These are phyloP conservation scores for Paraphaeosphaeria minitans DNA, from an alignment of 2,329 filamentous ascomycete species.

Conservation along the genomic window DNA sequence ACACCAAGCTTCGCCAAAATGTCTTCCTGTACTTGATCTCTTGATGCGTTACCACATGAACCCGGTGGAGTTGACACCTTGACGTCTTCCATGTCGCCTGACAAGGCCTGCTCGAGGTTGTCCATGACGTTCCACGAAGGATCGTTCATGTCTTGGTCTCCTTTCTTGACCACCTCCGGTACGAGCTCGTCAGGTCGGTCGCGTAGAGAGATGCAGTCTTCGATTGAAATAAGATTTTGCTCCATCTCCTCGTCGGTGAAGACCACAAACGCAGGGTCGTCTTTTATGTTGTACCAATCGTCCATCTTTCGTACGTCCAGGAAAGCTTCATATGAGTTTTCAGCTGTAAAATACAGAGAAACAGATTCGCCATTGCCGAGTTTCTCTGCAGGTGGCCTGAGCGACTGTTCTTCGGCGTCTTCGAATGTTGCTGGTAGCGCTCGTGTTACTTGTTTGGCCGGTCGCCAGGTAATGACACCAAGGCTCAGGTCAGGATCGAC, in stretches of 20 bases:
- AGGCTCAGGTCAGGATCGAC: conserved; percentile 52
- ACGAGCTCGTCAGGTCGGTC: conserved; percentile 42
- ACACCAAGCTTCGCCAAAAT: conserved; percentile 45
- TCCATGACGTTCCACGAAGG: conserved; percentile 47
- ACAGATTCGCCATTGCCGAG: conserved; percentile 52
- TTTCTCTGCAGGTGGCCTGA: conserved; percentile 44
- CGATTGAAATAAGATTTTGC: conserved; percentile 46
- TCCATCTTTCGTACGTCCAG: conserved; percentile 56
- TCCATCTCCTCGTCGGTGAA: conserved; percentile 50
- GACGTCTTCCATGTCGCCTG: conserved; percentile 22
- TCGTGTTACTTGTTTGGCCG: conserved; percentile 50
- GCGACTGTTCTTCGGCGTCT: conserved; percentile 51
- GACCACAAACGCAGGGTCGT: conserved; percentile 57
- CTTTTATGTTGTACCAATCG: conserved; percentile 55
- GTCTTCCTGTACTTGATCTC: conserved; percentile 41
- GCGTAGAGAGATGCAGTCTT: conserved; percentile 50
- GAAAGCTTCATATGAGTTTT: conserved; percentile 51
- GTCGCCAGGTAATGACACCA: conserved; percentile 53
- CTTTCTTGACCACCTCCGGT: conserved; percentile 27
- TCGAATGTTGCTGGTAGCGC: conserved; percentile 51
- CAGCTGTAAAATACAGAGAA: conserved; percentile 55
- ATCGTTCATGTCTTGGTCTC: conserved; percentile 43
- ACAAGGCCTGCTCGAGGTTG: conserved; percentile 47
- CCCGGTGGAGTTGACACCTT: conserved; percentile 13
- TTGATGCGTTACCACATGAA: conserved; percentile 11